Evolutionary conservation across 805 yeast species (phyloP).

Genomic region (Metschnikowia koreensis): DNA sequence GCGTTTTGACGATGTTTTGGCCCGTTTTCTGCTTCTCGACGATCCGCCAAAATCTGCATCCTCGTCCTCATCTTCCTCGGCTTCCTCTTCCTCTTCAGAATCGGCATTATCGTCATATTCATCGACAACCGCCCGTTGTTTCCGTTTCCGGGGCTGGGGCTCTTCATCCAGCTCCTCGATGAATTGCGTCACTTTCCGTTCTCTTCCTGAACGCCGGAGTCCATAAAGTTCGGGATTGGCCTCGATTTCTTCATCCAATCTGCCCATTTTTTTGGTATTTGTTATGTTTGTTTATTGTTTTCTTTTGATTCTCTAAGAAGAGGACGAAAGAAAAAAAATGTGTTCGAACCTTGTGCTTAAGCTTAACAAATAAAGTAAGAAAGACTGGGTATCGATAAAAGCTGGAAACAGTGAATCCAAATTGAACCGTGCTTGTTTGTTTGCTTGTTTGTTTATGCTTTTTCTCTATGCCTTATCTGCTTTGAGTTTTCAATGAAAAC

Average conservation of each 20-base stretch:
- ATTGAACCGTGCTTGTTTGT: background rate
- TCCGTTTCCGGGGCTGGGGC: slow-evolving; percentile 16
- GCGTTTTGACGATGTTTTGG: slow-evolving; percentile 6
- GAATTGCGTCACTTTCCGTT: slow-evolving; percentile 40
- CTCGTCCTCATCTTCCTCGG: slow-evolving; percentile 19
- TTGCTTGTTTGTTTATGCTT: background rate
- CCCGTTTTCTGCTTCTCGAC: slow-evolving; percentile 12
- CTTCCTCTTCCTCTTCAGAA: slow-evolving; percentile 15
- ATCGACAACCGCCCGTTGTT: slow-evolving; percentile 9
- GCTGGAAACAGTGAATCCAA: too few species aligned
- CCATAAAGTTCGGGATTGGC: slow-evolving; percentile 81
- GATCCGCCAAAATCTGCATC: slow-evolving; percentile 16
- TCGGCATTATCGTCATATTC: slow-evolving; percentile 18
- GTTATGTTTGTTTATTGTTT: background rate
- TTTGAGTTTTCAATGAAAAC: background rate
- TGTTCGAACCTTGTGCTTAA: too few species aligned
- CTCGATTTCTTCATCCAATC: slow-evolving; percentile 18
- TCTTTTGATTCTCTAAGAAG: background rate
- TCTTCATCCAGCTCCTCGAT: slow-evolving; percentile 39
- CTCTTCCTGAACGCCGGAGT: slow-evolving; percentile 70
- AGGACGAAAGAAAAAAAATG: too few species aligned
- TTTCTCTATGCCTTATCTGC: background rate
- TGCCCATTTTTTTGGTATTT: slow-evolving; percentile 12
- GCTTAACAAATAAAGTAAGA: too few species aligned
- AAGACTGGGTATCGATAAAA: too few species aligned